Evolutionary conservation across 1,284 basidiomycete genomes (phyloP).

Genomic region (Farysia itapuensis): DNA sequence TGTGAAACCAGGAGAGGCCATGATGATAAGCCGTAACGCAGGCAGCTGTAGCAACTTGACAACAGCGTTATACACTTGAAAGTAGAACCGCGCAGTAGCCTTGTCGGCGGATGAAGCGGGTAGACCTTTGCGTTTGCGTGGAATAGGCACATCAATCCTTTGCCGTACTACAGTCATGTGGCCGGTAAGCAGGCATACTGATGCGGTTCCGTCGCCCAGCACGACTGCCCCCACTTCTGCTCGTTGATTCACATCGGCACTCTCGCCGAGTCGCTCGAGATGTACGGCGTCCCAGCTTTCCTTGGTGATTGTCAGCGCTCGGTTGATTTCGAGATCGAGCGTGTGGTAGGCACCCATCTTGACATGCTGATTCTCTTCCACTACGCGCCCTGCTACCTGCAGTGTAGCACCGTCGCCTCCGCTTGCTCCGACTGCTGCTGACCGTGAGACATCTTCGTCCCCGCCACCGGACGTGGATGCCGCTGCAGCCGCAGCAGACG

Average conservation of each 20-base stretch:
- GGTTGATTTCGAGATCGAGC: slow-evolving; percentile 85
- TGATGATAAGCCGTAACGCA: slow-evolving; percentile 81
- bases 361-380: slow-evolving; percentile 86
- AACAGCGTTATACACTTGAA: slow-evolving; percentile 82
- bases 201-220: slow-evolving; percentile 85
- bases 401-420: slow-evolving; percentile 64
- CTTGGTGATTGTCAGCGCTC: slow-evolving; percentile 91
- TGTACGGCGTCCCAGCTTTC: slow-evolving; percentile 87
- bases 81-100: slow-evolving; percentile 70
- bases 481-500: slow-evolving; percentile 18
- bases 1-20: slow-evolving; percentile 95
- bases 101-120: slow-evolving; percentile 49
- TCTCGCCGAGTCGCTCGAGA: slow-evolving; percentile 77
- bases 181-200: slow-evolving; percentile 89
- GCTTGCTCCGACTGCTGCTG: slow-evolving; percentile 23
- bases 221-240: slow-evolving; percentile 96
- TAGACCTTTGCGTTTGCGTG: slow-evolving; percentile 69
- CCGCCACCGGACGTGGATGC: slow-evolving; percentile 10
- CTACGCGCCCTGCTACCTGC: slow-evolving; percentile 84
- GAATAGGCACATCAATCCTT: slow-evolving; percentile 84
- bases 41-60: slow-evolving; percentile 84
- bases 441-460: slow-evolving; percentile 34
- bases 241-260: slow-evolving; percentile 84
- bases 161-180: slow-evolving; percentile 95
- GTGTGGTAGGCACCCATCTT: slow-evolving; percentile 95